Evolutionary conservation across 2,329 filamentous ascomycete species (phyloP).

Genomic region (Acrocalymma vagum): DNA sequence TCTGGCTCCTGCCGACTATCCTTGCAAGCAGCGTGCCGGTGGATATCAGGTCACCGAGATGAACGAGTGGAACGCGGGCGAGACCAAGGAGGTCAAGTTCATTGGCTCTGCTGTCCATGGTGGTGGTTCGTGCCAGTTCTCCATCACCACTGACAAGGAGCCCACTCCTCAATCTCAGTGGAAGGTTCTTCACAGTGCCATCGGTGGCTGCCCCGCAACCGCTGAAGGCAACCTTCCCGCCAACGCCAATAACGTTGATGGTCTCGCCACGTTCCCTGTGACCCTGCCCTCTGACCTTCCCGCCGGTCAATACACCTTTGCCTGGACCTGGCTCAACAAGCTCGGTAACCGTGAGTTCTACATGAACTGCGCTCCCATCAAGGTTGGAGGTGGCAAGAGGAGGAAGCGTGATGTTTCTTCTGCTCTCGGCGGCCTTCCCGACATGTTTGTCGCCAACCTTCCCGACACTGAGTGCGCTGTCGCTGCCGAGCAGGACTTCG

Average conservation of each 20-base stretch:
- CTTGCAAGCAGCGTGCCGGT: constrained; percentile 74
- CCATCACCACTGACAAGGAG: constrained; percentile 81
- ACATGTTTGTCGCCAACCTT: constrained; percentile 80
- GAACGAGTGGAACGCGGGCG: constrained; percentile 61
- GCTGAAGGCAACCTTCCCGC: constrained; percentile 53
- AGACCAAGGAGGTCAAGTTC: constrained; percentile 52
- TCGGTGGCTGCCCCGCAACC: constrained; percentile 82
- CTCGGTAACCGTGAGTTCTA: constrained; percentile 95
- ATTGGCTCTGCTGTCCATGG: constrained; percentile 75
- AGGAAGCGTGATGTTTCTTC: constrained; percentile 23
- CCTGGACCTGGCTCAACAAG: constrained; percentile 96
- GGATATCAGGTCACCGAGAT: constrained; percentile 65
- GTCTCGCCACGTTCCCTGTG: constrained; percentile 74
- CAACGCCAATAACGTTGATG: constrained; percentile 38
- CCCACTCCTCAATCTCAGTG: constrained; percentile 68
- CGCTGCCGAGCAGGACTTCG: constrained; percentile 62
- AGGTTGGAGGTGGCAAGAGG: constrained; percentile 63
- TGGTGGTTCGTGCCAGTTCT: constrained; percentile 91
- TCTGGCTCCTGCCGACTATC: constrained; percentile 72
- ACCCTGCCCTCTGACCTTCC: constrained; percentile 75
- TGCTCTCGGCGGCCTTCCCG: constrained; percentile 68
- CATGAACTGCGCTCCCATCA: constrained; percentile 90
- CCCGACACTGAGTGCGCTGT: constrained; percentile 63
- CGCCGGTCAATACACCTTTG: constrained; percentile 78
- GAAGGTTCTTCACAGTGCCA: constrained; percentile 89